Percentiles rank a stretch among this genome's conserved stretches.
phyloP scores from a whole-genome alignment of 176 grass and related monocot species.

The Oryza australiensis region DNA sequence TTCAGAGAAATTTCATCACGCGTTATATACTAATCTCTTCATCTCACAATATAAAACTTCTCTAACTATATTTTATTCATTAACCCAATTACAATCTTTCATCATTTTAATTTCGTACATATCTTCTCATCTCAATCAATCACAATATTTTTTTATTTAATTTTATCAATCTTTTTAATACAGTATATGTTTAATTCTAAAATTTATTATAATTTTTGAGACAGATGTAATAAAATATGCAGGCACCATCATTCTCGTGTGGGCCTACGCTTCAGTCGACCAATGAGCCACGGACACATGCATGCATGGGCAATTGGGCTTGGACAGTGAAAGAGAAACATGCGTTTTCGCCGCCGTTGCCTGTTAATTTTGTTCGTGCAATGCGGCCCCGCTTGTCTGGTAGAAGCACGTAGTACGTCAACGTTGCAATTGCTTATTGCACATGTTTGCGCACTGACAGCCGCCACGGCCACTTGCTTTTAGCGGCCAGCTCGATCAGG shows the following conservation, averaged over 20 bases:
- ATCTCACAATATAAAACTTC: no score
- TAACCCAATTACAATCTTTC: no score
- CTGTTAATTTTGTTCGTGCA: not conserved
- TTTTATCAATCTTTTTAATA: no score
- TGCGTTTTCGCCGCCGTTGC: not conserved
- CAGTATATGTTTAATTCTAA: no score
- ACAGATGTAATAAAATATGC: no score
- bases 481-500: not conserved
- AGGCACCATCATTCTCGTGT: not conserved
- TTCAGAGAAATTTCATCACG: not conserved
- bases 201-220: no score
- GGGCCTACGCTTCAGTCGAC: not conserved
- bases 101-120: no score
- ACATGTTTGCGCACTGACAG: not conserved
- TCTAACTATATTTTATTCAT: no score
- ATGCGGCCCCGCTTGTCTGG: not conserved
- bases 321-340: not conserved
- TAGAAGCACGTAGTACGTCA: not conserved
- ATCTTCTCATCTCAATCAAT: no score
- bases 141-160: no score
- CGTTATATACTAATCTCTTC: no score
- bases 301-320: not conserved
- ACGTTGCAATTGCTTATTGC: not conserved
- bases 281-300: not conserved
- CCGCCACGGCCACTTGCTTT: not conserved